Evolutionary conservation across 352 stramenopile species (phyloP).

Genomic region (Blastocystis sp.): DNA sequence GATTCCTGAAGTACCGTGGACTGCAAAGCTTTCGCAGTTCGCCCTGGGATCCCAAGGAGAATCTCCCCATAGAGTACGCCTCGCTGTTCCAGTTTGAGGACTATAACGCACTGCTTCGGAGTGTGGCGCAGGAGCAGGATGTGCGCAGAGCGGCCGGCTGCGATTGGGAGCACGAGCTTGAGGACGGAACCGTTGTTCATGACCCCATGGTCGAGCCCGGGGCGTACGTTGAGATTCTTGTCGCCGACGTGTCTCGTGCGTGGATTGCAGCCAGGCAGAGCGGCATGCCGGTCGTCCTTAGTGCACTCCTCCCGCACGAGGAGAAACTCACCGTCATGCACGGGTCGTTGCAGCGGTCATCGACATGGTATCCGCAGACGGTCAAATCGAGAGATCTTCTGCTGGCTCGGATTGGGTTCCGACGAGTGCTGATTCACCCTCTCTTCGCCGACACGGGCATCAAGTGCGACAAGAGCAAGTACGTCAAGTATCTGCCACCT

Average conservation of each 20-base stretch:
- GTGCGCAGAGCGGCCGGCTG: neutral
- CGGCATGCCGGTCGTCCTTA: constrained; percentile 75
- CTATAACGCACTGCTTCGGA: constrained; percentile 85
- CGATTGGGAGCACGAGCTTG: neutral
- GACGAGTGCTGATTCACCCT: constrained; percentile 80
- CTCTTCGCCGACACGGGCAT: constrained; percentile 94
- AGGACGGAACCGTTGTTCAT: neutral
- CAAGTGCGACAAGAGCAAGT: constrained; percentile 97
- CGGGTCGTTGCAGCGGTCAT: neutral
- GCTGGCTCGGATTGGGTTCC: constrained; percentile 90
- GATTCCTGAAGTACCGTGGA: constrained; percentile 82
- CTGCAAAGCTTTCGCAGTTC: constrained; percentile 91
- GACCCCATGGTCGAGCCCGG: neutral
- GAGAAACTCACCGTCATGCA: constrained; percentile 62
- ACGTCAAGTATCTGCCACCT: constrained; percentile 88
- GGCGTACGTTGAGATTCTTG: neutral
- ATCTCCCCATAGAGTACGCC: constrained; percentile 89
- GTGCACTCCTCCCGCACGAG: constrained; percentile 75
- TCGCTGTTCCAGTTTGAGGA: constrained; percentile 90
- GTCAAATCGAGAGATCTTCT: constrained; percentile 91
- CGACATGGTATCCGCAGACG: constrained; percentile 66
- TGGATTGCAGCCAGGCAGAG: neutral
- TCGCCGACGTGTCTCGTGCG: neutral
- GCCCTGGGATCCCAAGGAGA: constrained; percentile 94
- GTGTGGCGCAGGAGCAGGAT: constrained; percentile 73